Evolutionary conservation across 768 basidiomycete species (phyloP), one percentile per base, ranked within the genome.

Genomic region (Russula foetens): DNA sequence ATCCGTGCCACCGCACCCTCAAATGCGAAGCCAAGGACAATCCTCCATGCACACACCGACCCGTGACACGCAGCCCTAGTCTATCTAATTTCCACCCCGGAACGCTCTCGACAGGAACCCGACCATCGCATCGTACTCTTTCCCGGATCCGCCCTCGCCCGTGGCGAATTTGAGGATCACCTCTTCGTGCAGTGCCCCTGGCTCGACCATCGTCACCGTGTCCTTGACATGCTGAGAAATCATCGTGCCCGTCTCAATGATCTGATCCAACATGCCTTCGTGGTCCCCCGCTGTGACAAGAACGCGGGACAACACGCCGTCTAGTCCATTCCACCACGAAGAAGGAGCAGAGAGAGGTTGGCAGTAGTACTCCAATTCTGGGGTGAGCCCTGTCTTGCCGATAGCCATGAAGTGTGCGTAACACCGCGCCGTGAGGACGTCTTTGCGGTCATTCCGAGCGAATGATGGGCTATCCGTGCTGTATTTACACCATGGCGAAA

Each of bases 321-420:
- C 59, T 12, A 60, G 35, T 46, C 59, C 53, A 7, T 29, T 11
- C 53, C 46, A 56, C 59, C 59, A 60, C 14, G 7, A 14, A 26
- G 23, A 6, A 2, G 51, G 59, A 3, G 35, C 59, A 11, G n/a
- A 14, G 3, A 12, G 3, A 4, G 45, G 53, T 21, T 55, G 14
- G 21, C 23, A 23, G 44, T 55, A 29, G 45, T 41, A 7, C 15
- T 39, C 11, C 21, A 48, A 33, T n/a, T 55, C 44, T 19, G 44
- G 52, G 0, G 53, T 23, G 41, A 60, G 38, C 2, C 43, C 59
- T 23, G 1, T 5, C 26, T 11, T 12, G 9, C 28, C 53, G 9
- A 24, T 6, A 19, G 17, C 33, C 3, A 1, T 7, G 24, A 60
- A 4, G 28, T 41, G 39, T 8, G 15, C 6, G 44, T 56, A 55